A percentile compares a stretch with the other conserved stretches of the same genome.
These are phyloP conservation scores for Exidia glandulosa DNA, from an alignment of 768 basidiomycete genomes.

Conservation along the genomic window DNA sequence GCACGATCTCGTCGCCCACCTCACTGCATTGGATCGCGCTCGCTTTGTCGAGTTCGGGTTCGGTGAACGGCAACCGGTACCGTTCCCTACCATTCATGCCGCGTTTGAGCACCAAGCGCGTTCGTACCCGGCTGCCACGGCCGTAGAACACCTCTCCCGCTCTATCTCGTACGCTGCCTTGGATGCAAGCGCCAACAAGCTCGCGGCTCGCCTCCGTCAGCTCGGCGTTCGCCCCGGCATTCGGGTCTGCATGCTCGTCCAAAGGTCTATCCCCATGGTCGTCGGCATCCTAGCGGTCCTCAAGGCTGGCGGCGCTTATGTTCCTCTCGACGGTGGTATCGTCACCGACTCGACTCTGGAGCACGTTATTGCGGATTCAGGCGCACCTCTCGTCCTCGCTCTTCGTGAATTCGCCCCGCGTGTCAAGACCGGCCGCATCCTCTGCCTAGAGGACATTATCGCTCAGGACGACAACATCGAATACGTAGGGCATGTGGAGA, in stretches of 20 bases:
- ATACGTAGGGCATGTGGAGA: constrained; percentile 12
- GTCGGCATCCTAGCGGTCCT: constrained; percentile 43
- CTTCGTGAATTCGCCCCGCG: constrained; percentile 31
- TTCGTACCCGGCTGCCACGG: constrained; percentile 30
- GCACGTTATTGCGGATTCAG: constrained; percentile 40
- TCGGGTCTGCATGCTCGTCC: constrained; percentile 44
- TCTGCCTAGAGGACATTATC: constrained; percentile 16
- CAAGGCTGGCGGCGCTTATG: constrained; percentile 49
- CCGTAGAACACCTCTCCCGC: constrained; percentile 38
- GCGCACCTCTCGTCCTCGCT: constrained; percentile 30
- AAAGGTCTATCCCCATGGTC: constrained; percentile 43
- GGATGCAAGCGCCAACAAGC: constrained; percentile 35
- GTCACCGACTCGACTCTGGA: constrained; percentile 44
- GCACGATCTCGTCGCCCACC: constrained; percentile 7
- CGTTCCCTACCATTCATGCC: constrained; percentile 43
- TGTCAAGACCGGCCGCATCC: constrained; percentile 14
- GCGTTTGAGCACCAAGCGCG: constrained; percentile 40
- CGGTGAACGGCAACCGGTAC: constrained; percentile 24
- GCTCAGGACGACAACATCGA: background rate
- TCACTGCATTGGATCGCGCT: constrained; percentile 30
- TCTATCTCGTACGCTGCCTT: constrained; percentile 41
- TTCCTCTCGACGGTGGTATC: constrained; percentile 46
- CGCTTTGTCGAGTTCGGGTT: constrained; percentile 36
- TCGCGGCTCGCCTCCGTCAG: constrained; percentile 33
- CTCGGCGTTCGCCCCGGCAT: constrained; percentile 35